Evolutionary conservation across 208 protist species (phyloP).

Genomic region (Crithidia acanthocephali): DNA sequence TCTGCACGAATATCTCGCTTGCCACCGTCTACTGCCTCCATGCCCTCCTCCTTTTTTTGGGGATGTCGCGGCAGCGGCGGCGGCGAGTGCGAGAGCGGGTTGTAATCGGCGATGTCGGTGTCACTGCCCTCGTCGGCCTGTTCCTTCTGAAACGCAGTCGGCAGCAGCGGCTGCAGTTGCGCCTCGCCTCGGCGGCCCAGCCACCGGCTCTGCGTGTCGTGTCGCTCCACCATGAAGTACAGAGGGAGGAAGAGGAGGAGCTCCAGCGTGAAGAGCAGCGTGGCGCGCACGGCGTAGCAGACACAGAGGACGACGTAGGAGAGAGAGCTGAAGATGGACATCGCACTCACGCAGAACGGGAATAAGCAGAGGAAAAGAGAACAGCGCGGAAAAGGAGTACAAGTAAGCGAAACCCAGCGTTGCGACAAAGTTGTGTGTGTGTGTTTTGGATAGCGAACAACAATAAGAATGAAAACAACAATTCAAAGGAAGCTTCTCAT

Average conservation of each 20-base stretch:
- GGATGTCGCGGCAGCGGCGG: too few species aligned
- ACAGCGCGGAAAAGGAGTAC: not conserved
- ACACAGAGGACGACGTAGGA: constrained; percentile 21
- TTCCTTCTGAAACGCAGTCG: constrained; percentile 22
- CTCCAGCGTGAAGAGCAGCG: constrained; percentile 22
- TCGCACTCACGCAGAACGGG: not conserved
- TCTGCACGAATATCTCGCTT: too few species aligned
- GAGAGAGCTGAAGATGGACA: too few species aligned
- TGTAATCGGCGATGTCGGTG: too few species aligned
- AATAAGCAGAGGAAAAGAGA: not conserved
- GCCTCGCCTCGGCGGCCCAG: constrained; percentile 30
- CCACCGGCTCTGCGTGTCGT: constrained; percentile 28
- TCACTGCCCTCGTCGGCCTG: not conserved
- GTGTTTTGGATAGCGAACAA: too few species aligned
- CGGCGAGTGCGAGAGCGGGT: too few species aligned
- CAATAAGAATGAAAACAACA: too few species aligned
- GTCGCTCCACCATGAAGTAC: constrained; percentile 27
- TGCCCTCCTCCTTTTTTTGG: too few species aligned
- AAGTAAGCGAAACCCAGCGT: not conserved
- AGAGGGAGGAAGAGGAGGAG: constrained; percentile 25
- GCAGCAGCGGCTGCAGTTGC: constrained; percentile 29
- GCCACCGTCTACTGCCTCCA: too few species aligned
- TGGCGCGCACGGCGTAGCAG: constrained; percentile 21
- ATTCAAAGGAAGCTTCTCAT: too few species aligned
- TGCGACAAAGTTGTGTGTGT: too few species aligned